Base-by-base conservation (phyloP, 208 protist species). In the Leishmania turanica region DNA sequence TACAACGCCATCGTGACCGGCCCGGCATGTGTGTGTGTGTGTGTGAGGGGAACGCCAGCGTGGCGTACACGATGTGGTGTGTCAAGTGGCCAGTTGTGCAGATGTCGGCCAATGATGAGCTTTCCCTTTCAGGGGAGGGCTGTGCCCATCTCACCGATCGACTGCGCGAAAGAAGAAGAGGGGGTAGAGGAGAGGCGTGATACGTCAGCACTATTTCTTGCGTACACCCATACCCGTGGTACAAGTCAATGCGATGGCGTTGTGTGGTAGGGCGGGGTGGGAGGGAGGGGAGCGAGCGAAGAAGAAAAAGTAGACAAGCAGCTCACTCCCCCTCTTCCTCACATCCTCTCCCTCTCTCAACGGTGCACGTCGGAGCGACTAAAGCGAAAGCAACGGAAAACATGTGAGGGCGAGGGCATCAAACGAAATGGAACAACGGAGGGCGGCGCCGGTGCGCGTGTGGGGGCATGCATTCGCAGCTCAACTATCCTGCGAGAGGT, bases 401-500 rank as follows among this genome's bases (percentile, higher is more conserved):
- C 24, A 27, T 64, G 31, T 42, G 62, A 68, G 31, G 3, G 31
- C 13, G 31, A 68, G 4, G 17, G 24, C 2, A 21, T 19, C 8
- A 34, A 37, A 5, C 58, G 15, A 64, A 68, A 40, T 11, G 27
- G 24, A 73, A 19, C 40, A 73, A 6, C 40, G 27, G 15, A 53
- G 27, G 9, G 40, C 11, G 21, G 42, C 3, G 3, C 11, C 31
- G 2, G 34, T 9, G 17, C 17, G 31, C 1, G 27, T 49, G 42
- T 7, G 37, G 19, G 68, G 40, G 27, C 7, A 53, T 7, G 31
- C 45, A 2, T 31, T 24, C 31, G 34, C 71, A 17, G 47, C 53
- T 66, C 56, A 81, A 49, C 78, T 76, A 31, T 83, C 77, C 6
- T 80, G 84, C 1, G 72, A 65, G 40, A 84, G 76, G 73, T 88